Percentiles rank a stretch among this genome's conserved stretches.
phyloP scores from a whole-genome alignment of 192 early-diverging fungal genomes.

The Dissophora ornata region DNA sequence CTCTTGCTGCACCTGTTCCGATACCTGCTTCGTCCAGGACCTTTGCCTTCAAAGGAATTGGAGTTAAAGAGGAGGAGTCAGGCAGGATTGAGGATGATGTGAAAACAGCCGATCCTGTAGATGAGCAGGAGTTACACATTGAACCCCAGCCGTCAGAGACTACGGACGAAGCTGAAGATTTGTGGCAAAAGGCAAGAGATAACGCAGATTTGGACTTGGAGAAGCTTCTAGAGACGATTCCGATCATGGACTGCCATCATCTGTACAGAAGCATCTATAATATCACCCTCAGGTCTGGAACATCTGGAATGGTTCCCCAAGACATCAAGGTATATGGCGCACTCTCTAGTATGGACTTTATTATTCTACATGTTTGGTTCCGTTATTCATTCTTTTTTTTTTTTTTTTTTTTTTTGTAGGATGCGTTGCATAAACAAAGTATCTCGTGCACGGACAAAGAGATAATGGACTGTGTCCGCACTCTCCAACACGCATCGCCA shows the following conservation, averaged over 20 bases:
- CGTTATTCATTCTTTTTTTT: neutral
- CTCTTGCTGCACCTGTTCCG: neutral
- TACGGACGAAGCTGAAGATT: constrained; percentile 3
- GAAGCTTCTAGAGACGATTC: neutral
- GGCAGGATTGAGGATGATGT: too few species aligned
- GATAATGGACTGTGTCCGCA: constrained; percentile 13
- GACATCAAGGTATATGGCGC: constrained; percentile 54
- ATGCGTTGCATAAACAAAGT: neutral
- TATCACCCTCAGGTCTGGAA: neutral
- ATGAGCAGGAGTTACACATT: too few species aligned
- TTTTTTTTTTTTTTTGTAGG: constrained; percentile 2
- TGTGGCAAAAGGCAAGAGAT: constrained; percentile 9
- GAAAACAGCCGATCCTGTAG: too few species aligned
- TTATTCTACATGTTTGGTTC: too few species aligned
- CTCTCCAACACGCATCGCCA: neutral
- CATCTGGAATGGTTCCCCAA: constrained; percentile 8
- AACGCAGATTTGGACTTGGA: neutral
- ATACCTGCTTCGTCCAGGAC: neutral
- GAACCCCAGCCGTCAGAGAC: too few species aligned
- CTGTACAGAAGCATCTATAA: constrained; percentile 1
- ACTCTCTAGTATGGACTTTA: too few species aligned
- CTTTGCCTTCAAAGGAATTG: neutral
- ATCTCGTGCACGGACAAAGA: constrained; percentile 1
- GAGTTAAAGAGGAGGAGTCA: neutral
- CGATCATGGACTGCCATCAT: neutral